A percentile compares a stretch with the other conserved stretches of the same genome.
These are phyloP conservation scores for Aspergillus leporis DNA, from an alignment of 495 filamentous ascomycete genomes.

Conservation along the genomic window DNA sequence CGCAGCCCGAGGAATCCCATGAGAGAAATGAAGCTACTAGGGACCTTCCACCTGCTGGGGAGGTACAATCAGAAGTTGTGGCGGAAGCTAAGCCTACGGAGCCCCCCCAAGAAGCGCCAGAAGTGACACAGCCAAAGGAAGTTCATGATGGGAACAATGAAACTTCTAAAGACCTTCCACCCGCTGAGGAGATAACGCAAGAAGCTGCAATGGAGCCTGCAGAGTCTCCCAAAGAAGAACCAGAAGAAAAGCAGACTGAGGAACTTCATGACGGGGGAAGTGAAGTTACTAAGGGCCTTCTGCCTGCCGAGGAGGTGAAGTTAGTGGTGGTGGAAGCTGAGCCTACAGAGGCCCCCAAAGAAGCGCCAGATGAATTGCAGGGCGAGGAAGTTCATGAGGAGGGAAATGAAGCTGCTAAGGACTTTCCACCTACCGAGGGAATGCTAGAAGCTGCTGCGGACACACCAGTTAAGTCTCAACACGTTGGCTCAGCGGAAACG, in stretches of 20 bases:
- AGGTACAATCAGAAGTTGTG: too few species aligned
- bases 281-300: neutral
- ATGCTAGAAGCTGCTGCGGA: slow-evolving; percentile 3
- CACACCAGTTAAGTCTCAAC: neutral
- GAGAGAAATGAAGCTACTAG: neutral
- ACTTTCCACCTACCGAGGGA: neutral
- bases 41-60: neutral
- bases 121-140: too few species aligned
- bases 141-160: too few species aligned
- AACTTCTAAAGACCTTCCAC: too few species aligned
- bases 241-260: neutral
- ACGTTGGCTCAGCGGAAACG: neutral
- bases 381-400: neutral
- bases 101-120: too few species aligned
- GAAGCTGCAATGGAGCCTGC: neutral
- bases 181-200: too few species aligned
- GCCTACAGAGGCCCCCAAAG: neutral
- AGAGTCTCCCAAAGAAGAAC: neutral
- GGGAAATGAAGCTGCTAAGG: neutral
- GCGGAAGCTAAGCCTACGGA: too few species aligned
- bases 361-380: neutral
- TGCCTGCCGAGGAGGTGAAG: neutral
- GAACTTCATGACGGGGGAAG: neutral
- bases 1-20: neutral
- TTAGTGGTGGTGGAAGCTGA: too few species aligned